Evolutionary conservation across 176 grass and related monocot genomes (phyloP).

Genomic region (Ampelocalamus luodianensis): DNA sequence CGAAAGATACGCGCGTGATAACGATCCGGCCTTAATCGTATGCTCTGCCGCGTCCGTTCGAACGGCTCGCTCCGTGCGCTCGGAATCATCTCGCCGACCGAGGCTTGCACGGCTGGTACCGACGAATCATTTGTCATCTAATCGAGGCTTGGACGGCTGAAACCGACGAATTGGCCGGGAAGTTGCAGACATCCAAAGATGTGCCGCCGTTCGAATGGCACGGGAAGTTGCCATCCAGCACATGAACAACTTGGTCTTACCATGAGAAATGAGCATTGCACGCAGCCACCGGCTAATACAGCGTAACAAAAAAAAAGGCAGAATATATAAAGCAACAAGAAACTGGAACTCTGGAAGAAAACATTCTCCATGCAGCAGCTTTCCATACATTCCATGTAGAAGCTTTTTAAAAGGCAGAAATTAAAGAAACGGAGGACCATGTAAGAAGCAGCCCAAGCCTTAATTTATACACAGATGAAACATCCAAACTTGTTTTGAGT

Average conservation of each 20-base stretch:
- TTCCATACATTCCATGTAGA: constrained; percentile 5
- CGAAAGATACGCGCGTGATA: background rate
- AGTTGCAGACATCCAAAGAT: background rate
- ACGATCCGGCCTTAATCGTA: constrained; percentile 16
- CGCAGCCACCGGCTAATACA: background rate
- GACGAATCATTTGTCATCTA: background rate
- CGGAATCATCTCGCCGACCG: background rate
- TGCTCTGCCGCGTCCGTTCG: constrained; percentile 4
- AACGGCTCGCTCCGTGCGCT: background rate
- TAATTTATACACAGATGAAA: constrained; percentile 44
- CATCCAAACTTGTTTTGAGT: constrained; percentile 42
- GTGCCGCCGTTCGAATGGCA: background rate
- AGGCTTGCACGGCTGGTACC: background rate
- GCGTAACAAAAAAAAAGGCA: background rate
- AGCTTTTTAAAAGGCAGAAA: background rate
- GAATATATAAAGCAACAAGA: background rate
- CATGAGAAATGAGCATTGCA: background rate
- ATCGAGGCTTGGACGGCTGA: background rate
- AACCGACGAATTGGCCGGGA: background rate
- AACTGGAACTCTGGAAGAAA: background rate
- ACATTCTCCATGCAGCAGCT: background rate
- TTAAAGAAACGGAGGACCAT: background rate
- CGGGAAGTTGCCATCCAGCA: background rate
- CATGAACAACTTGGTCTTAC: background rate
- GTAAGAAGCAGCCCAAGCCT: constrained; percentile 2